Evolutionary conservation across 371 early-diverging fungal genomes (phyloP).

Genomic region (Conidiobolus coronatus): DNA sequence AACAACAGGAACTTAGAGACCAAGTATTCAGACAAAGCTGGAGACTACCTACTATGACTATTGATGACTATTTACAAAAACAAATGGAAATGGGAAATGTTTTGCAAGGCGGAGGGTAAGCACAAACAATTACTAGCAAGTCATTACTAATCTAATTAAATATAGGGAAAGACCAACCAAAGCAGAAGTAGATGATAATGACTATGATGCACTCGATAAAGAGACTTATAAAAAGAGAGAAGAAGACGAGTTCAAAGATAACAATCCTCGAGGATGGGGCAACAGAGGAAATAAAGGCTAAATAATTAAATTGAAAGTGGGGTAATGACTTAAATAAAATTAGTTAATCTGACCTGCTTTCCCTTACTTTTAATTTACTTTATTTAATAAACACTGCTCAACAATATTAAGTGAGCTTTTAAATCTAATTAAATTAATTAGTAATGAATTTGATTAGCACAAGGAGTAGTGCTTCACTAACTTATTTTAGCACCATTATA

Average conservation of each 20-base stretch:
- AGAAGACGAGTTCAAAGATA: constrained; percentile 87
- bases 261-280: constrained; percentile 79
- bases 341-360: too few species aligned
- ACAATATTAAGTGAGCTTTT: too few species aligned
- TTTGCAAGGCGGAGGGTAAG: constrained; percentile 58
- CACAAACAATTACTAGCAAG: constrained; percentile 2
- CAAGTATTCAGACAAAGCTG: constrained; percentile 73
- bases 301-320: not conserved
- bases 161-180: constrained; percentile 20
- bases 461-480: too few species aligned
- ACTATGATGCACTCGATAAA: constrained; percentile 54
- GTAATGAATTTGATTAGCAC: too few species aligned
- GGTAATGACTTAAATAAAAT: too few species aligned
- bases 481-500: too few species aligned
- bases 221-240: constrained; percentile 60
- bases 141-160: not conserved
- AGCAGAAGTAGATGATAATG: constrained; percentile 43
- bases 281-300: constrained; percentile 8
- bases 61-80: constrained; percentile 79
- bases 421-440: too few species aligned
- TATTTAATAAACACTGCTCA: too few species aligned
- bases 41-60: constrained; percentile 85
- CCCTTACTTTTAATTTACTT: too few species aligned
- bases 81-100: constrained; percentile 76
- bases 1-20: constrained; percentile 41